phyloP scores from a whole-genome alignment of 1,284 basidiomycete genomes.

The Ceratobasidium sp. region DNA sequence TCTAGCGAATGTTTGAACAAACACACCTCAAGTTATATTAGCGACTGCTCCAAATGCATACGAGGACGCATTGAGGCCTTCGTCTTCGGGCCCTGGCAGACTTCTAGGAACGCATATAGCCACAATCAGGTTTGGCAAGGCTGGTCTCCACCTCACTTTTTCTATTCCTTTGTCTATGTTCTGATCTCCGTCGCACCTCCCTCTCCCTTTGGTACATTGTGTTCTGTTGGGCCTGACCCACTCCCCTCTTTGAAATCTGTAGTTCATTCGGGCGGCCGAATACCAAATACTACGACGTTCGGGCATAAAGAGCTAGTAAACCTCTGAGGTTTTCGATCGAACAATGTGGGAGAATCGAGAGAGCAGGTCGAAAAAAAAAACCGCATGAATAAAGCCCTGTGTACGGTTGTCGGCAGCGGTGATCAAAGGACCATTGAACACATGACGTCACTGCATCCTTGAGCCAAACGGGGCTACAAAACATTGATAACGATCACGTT shows the following conservation, averaged over 20 bases:
- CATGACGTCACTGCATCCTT: too few species aligned
- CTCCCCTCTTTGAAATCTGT: slow-evolving; percentile 41
- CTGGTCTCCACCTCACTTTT: not conserved
- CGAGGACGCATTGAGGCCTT: slow-evolving; percentile 55
- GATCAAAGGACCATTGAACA: too few species aligned
- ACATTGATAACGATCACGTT: too few species aligned
- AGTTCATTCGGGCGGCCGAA: too few species aligned
- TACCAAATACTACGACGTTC: too few species aligned
- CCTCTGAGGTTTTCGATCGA: too few species aligned
- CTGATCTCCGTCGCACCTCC: not conserved
- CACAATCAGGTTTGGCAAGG: slow-evolving; percentile 48
- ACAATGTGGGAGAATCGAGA: too few species aligned
- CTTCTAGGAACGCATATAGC: slow-evolving; percentile 61
- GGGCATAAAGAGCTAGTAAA: too few species aligned
- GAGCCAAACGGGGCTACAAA: too few species aligned
- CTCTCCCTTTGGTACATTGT: not conserved
- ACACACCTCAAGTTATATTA: slow-evolving; percentile 47
- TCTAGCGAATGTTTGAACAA: slow-evolving; percentile 50
- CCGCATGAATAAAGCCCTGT: not conserved
- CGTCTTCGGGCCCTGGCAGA: slow-evolving; percentile 56
- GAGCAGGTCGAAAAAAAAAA: not conserved
- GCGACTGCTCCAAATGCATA: slow-evolving; percentile 50
- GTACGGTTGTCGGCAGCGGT: not conserved
- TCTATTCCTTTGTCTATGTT: not conserved
- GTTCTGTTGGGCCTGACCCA: too few species aligned